Evolutionary conservation across 2,329 filamentous ascomycete species (phyloP).

Genomic region (Penicillium sp.): DNA sequence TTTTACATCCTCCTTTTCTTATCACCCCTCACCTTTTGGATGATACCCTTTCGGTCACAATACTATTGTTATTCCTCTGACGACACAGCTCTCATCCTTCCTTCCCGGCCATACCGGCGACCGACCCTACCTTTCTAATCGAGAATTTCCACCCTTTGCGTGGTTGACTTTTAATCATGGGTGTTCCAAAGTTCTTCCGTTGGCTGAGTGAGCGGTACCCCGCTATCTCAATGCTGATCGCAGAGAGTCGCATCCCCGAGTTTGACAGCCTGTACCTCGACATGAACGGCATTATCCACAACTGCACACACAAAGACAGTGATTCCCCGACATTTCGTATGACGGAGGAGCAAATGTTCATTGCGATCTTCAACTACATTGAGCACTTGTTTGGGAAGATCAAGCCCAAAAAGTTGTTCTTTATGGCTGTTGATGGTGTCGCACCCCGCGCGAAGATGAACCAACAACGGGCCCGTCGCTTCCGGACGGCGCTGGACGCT

Average conservation of each 20-base stretch:
- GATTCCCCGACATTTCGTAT: conserved; percentile 89
- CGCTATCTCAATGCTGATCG: conserved; percentile 95
- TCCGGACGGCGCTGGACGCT: conserved; percentile 87
- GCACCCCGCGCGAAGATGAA: conserved; percentile 99
- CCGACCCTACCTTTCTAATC: background rate
- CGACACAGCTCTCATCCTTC: background rate
- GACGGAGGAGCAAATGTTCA: conserved; percentile 99
- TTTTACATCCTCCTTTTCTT: too few species aligned
- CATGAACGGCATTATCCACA: conserved; percentile 99
- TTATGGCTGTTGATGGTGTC: conserved; percentile 98
- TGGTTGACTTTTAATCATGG: conserved; percentile 46
- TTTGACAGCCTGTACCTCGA: conserved; percentile 87
- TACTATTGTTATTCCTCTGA: conserved; percentile 4
- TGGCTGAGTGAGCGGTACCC: conserved; percentile 99
- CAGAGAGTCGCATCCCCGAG: conserved; percentile 97
- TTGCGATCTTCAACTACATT: conserved; percentile 99
- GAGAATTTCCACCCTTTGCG: conserved; percentile 9
- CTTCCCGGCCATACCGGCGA: background rate
- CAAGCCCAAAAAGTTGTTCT: conserved; percentile 96
- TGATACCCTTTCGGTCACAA: conserved; percentile 16
- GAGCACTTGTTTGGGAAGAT: conserved; percentile 98
- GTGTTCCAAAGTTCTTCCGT: conserved; percentile 88
- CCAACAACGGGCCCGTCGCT: conserved; percentile 91
- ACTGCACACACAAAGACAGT: conserved; percentile 96
- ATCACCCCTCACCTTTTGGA: too few species aligned